Percentiles rank a stretch among this genome's conserved stretches.
These are phyloP conservation scores for Vitis cinerea DNA, from an alignment of 164 flowering plant species.

Conservation along the genomic window DNA sequence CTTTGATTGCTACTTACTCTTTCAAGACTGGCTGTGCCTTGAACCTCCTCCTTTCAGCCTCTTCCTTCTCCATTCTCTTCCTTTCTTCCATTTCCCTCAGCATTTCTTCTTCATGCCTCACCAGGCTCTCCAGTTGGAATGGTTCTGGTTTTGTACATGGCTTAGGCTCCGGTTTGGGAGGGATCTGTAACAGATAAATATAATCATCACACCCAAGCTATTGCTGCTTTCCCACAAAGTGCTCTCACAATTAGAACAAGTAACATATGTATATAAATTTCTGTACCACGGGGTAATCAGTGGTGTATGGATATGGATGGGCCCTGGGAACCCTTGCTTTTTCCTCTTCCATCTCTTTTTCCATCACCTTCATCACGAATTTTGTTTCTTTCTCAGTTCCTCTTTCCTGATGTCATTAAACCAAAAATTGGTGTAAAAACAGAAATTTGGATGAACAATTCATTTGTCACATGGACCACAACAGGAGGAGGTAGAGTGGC, in stretches of 20 bases:
- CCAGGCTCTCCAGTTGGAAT: conserved; percentile 83
- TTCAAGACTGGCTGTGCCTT: conserved; percentile 82
- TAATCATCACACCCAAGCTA: not conserved
- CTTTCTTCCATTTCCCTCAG: conserved; percentile 85
- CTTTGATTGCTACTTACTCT: conserved; percentile 49
- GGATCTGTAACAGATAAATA: conserved; percentile 46
- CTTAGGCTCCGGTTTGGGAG: conserved; percentile 93
- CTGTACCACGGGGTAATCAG: conserved; percentile 91
- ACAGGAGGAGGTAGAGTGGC: not conserved
- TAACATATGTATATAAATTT: not conserved
- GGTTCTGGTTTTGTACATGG: conserved; percentile 84
- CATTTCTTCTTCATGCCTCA: conserved; percentile 92
- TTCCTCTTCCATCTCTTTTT: conserved; percentile 81
- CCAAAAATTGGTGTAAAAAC: not conserved
- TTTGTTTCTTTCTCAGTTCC: conserved; percentile 81
- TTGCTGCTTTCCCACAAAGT: not conserved
- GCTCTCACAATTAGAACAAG: not conserved
- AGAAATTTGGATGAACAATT: not conserved
- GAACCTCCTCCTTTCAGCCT: conserved; percentile 70
- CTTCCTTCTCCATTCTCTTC: conserved; percentile 66
- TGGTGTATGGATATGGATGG: conserved; percentile 90
- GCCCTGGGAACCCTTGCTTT: conserved; percentile 82
- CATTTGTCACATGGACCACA: not conserved
- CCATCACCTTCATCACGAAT: conserved; percentile 48
- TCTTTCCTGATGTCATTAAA: conserved; percentile 51